Evolutionary conservation across 768 basidiomycete genomes (phyloP), one percentile per base, ranked within the genome.

Genomic region (Botryobasidium botryosum): DNA sequence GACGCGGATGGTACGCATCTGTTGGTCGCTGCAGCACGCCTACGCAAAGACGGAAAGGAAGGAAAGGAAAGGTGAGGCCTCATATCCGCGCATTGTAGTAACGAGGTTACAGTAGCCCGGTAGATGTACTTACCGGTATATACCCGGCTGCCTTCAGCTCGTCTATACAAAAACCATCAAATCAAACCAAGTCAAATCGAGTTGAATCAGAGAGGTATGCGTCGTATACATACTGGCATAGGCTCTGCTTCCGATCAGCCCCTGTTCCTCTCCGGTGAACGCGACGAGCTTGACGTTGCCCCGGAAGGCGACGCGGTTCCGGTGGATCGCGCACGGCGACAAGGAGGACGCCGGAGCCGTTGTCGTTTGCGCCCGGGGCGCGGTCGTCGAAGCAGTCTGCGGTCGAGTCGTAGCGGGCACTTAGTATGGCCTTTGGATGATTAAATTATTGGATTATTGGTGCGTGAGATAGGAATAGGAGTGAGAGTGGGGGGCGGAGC

Each of bases 261-360:
- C 90, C 56, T 94, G 90, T 53, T 94, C 90, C 57, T 94, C 90
- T 4, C 88, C 90, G 1, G 86, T 79, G 53, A 92, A 92, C 40
- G 77, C 74, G 32, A 74, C 76, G 6, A 94, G 67, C 52, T 85
- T 77, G 15, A 92, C 80, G 52, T 78, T 77, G 56, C 72, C 72
- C 38, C 71, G 67, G 65, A 91, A 90, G 40, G 62, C 68, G 54
- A 92, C 57, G 13, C 72, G 71, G 50, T 71, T 71, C 31, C 71
- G 68, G 26, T 64, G 67, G 51, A 94, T 83, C 2, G 77, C 72
- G 32, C 73, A 73, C 3, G 87, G 92, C 66, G n/a, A 92, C 58
- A 2, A 81, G 76, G 6, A 71, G 71, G 13, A 75, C 75, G 6
- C 77, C 76, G 1, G 68, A 70, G 6, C 71, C 75, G 51, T 78